Evolutionary conservation across 2,329 filamentous ascomycete genomes (phyloP).

Genomic region (Ophiostoma ulmi): DNA sequence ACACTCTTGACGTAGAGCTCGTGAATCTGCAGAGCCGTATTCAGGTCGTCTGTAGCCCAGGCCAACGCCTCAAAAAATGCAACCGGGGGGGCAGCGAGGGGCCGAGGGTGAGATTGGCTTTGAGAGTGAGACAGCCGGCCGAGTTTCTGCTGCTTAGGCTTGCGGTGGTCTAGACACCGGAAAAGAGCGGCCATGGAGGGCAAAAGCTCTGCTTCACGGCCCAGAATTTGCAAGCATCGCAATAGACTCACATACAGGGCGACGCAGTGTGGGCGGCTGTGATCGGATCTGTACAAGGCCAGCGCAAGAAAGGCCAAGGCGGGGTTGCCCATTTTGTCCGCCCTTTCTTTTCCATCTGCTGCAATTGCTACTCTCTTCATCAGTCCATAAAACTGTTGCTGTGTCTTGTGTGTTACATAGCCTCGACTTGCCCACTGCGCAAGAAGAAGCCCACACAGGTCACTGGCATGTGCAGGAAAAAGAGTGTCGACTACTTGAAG

Average conservation of each 20-base stretch:
- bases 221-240: conserved; percentile 20
- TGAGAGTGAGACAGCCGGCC: neutral
- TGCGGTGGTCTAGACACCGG: neutral
- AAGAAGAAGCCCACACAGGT: conserved; percentile 32
- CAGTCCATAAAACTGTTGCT: neutral
- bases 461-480: conserved; percentile 20
- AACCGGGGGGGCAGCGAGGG: conserved; percentile 22
- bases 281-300: conserved; percentile 26
- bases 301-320: conserved; percentile 31
- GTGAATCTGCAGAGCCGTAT: conserved; percentile 28
- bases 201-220: conserved; percentile 17
- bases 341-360: too few relatives aligned
- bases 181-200: conserved; percentile 22
- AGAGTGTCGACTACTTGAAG: neutral
- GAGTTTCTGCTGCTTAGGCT: neutral
- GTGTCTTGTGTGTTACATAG: conserved; percentile 25
- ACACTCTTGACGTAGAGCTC: conserved; percentile 21
- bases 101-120: neutral
- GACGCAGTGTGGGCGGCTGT: conserved; percentile 18
- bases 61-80: conserved; percentile 30
- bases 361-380: neutral
- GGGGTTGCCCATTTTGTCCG: neutral
- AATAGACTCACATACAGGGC: conserved; percentile 24
- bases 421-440: conserved; percentile 34
- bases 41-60: conserved; percentile 27